phyloP scores from a whole-genome alignment of 1,284 basidiomycete genomes.

The Austroboletus novae-zelandiae region DNA sequence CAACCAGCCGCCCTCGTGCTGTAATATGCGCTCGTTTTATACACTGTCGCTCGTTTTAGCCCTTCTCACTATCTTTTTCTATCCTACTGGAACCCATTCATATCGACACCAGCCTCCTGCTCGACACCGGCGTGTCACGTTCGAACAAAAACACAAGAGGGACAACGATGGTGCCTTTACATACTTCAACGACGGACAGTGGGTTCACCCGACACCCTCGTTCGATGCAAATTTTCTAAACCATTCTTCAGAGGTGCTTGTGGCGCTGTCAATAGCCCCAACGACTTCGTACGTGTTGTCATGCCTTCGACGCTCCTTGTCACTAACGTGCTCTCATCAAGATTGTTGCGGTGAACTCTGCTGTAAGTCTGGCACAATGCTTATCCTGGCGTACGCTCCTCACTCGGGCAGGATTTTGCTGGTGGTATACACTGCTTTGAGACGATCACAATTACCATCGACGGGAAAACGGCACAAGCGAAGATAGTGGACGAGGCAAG shows the following conservation, averaged over 20 bases:
- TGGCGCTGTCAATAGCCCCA: conserved; percentile 20
- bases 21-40: conserved; percentile 30
- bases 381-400: conserved; percentile 1
- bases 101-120: conserved; percentile 8
- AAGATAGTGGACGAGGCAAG: conserved; percentile 52
- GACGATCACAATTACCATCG: conserved; percentile 52
- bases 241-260: conserved; percentile 27
- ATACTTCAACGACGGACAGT: conserved; percentile 28
- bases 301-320: not conserved
- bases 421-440: conserved; percentile 50
- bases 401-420: conserved; percentile 34
- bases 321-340: conserved; percentile 16
- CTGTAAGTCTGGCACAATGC: conserved; percentile 23
- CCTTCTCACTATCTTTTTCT: conserved; percentile 16
- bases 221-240: not conserved
- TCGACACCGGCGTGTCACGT: conserved; percentile 4
- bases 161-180: conserved; percentile 21
- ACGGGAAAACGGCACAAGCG: conserved; percentile 53
- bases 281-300: conserved; percentile 25
- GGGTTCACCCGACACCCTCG: conserved; percentile 1
- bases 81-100: conserved; percentile 9
- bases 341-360: conserved; percentile 45
- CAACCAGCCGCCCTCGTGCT: conserved; percentile 6
- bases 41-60: conserved; percentile 24
- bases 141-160: conserved; percentile 18